phyloP scores from a whole-genome alignment of 1,284 basidiomycete species.

The Naganishia albida region DNA sequence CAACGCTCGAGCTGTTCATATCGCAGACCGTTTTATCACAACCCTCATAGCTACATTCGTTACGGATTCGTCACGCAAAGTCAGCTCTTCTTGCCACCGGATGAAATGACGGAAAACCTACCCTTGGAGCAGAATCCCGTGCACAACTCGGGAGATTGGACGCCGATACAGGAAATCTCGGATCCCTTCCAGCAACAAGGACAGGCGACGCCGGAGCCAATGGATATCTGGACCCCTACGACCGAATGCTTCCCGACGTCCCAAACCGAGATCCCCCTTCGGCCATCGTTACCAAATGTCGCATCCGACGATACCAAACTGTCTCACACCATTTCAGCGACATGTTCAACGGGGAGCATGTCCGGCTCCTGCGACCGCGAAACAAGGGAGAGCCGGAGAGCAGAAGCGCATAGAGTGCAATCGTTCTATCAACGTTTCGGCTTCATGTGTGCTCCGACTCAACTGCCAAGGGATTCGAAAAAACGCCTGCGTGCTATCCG shows the following conservation, averaged over 20 bases:
- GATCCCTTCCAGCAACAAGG: background rate
- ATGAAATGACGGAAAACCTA: too few species aligned
- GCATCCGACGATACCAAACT: slow-evolving; percentile 9
- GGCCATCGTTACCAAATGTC: background rate
- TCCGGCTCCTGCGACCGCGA: slow-evolving; percentile 2
- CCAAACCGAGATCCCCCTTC: too few species aligned
- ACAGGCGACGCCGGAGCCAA: background rate
- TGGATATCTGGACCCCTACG: background rate
- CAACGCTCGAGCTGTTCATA: background rate
- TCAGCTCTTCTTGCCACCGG: slow-evolving; percentile 4
- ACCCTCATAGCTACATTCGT: slow-evolving; percentile 10
- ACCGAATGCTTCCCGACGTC: background rate
- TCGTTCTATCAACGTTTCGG: slow-evolving; percentile 42
- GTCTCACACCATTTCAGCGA: background rate
- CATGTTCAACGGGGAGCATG: slow-evolving; percentile 21
- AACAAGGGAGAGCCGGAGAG: slow-evolving; percentile 5
- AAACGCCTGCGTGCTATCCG: slow-evolving; percentile 44
- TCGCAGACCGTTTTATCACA: background rate
- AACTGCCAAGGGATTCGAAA: slow-evolving; percentile 39
- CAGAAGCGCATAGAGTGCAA: slow-evolving; percentile 35
- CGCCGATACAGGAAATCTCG: background rate
- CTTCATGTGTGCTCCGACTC: slow-evolving; percentile 44
- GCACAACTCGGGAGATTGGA: background rate
- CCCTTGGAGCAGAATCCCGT: background rate
- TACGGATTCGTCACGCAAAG: slow-evolving; percentile 26